Evolutionary conservation across 768 basidiomycete genomes (phyloP), one percentile per base, ranked within the genome.

Genomic region (Tephrocybe sp.): DNA sequence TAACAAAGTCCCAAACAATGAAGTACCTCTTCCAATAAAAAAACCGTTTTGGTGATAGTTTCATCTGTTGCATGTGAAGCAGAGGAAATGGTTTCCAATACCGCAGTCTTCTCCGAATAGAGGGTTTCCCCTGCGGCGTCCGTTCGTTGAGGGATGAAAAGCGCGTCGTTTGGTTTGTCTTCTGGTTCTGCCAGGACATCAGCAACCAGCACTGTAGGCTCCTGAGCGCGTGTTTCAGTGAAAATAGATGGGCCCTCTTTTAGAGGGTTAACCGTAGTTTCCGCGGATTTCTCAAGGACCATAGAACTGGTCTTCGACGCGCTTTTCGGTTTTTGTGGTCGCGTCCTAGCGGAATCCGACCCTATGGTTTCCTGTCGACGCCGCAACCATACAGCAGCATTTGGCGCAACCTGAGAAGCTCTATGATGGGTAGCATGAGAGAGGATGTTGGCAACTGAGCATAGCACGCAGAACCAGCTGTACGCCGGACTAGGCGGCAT

Each of bases 401-500:
- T 39, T 31, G 67, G 65, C 8, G 65, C 57, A 30, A 71, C 51
- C 46, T 76, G 78, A 8, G 74, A 65, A 16, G 75, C 76, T 62
- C 82, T 76, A 32, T 85, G 76, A 32, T 75, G 76, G 3, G 82
- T 81, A 31, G 84, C 85, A 73, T 83, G 79, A 10, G 77, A 70
- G 32, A 85, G 62, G 48, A 91, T 82, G 49, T 85, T 80, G 47
- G 75, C 70, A 16, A 79, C 67, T 12, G 84, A 79, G 52, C 80
- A 77, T 41, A 79, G 69, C 26, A 87, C 86, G 60, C 84, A 85
- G 49, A 87, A 64, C 81, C 84, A 86, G 72, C 84, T 86, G 69
- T 78, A 89, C 11, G 76, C 77, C 31, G 83, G 77, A 42, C 85
- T 77, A 44, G 86, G 84, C 58, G 85, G 84, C 86, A 89, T 87